Base-by-base conservation (phyloP, 2,329 filamentous ascomycete genomes). In the Fusarium udum region DNA sequence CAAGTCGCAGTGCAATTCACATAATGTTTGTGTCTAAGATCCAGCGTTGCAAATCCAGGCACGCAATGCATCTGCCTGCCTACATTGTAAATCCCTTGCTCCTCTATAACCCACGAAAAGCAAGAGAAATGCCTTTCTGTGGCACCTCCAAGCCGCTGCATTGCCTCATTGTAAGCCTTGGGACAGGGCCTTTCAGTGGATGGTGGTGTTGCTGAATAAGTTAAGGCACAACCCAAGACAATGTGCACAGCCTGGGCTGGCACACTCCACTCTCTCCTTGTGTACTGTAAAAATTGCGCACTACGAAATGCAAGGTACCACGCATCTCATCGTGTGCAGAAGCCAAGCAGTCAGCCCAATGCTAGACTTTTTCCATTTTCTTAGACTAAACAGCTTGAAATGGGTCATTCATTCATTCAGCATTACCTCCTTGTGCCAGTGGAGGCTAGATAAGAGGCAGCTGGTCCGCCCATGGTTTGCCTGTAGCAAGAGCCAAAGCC, bases 121-220 rank as follows among this genome's bases (percentile, higher is more conserved):
- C 31, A 40, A 45, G 28, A 32, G 32, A 36, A 53, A 31, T n/a
- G 6, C 24, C 37, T 34, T 37, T 18, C 15, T 26, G 36, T 22
- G 43, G 24, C 36, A 61, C 42, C 55, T 46, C 43, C 24, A 24
- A 42, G 58, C 42, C 32, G 24, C 20, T 36, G 42, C 62, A 65
- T 53, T 46, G 62, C 62, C 62, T 63, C 58, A 26, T 32, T 62
- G 58, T 34, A 14, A 46, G 46, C 58, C 62, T 52, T 63, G 57
- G 57, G 39, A 39, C 34, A 51, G 45, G 57, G 32, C 62, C 39
- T 52, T 20, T 24, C 18, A 45, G 32, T 39, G 18, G 31, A 36
- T 37, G 32, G 26, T 58, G 32, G 52, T 46, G 26, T 26, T 26
- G 49, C n/a, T 36, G 49, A 36, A 52, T 31, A 48, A 43, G 22